These are phyloP conservation scores for Holtermanniella nyarrowii DNA, from an alignment of 768 basidiomycete genomes.

Conservation along the genomic window DNA sequence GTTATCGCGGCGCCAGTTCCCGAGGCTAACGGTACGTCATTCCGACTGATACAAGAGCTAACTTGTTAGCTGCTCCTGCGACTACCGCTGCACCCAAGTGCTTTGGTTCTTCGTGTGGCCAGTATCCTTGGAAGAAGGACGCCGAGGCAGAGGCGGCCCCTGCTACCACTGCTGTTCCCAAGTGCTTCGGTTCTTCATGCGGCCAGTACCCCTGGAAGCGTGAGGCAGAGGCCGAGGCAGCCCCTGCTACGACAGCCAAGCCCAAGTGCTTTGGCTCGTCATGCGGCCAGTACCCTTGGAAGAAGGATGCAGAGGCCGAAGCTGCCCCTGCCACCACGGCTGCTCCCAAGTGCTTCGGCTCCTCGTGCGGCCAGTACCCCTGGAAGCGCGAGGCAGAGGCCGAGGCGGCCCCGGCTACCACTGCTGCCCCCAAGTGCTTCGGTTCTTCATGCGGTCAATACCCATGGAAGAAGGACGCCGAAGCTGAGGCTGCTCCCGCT, in stretches of 20 bases:
- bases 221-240: conserved; percentile 15
- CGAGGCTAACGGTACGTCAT: too few species aligned
- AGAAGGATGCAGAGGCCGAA: conserved; percentile 16
- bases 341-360: conserved; percentile 8
- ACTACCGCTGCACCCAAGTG: background rate
- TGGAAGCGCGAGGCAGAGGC: conserved; percentile 11
- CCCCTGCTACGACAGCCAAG: conserved; percentile 7
- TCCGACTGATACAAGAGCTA: too few species aligned
- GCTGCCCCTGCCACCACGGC: conserved; percentile 10
- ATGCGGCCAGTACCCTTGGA: conserved; percentile 18
- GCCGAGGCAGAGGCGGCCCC: conserved; percentile 1
- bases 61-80: conserved; percentile 19
- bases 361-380: conserved; percentile 4
- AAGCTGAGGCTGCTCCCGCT: background rate
- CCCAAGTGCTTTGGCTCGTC: conserved; percentile 8
- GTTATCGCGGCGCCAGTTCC: conserved; percentile 30
- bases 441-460: background rate
- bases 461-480: conserved; percentile 10
- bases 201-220: conserved; percentile 20
- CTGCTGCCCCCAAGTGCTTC: conserved; percentile 1
- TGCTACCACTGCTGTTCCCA: background rate
- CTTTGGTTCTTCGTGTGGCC: background rate
- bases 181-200: conserved; percentile 1
- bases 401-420: background rate
- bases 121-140: conserved; percentile 7